phyloP scores from a whole-genome alignment of 192 early-diverging fungal species.

The Coemansia sp. region DNA sequence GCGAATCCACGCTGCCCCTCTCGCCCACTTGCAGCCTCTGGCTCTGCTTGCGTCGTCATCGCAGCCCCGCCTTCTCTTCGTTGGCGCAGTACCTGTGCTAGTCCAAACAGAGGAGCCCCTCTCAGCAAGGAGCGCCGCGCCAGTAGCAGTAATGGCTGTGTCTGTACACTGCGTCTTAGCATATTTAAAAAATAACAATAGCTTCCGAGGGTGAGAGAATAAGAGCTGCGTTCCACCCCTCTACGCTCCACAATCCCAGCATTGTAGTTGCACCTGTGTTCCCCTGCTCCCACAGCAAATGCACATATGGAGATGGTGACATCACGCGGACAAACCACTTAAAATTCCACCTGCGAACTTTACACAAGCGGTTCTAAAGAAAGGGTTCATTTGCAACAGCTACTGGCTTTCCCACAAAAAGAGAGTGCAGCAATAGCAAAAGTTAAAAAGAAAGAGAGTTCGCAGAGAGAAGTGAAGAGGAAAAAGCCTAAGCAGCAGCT shows the following conservation, averaged over 20 bases:
- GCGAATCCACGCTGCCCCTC: slow-evolving; percentile 14
- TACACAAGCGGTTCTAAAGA: not conserved
- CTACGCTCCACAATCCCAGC: not conserved
- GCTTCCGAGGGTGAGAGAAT: not conserved
- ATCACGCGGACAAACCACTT: not conserved
- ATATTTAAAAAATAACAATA: not conserved
- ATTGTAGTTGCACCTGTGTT: not conserved
- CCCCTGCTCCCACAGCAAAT: not conserved
- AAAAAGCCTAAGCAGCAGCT: not conserved
- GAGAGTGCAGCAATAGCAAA: not conserved
- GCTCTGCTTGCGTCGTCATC: not conserved
- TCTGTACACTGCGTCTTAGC: not conserved
- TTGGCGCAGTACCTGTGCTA: not conserved
- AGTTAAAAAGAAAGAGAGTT: not conserved
- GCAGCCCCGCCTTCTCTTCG: not conserved
- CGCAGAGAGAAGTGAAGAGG: not conserved
- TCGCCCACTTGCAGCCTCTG: not conserved
- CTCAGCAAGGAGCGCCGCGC: not conserved
- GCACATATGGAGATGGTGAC: not conserved
- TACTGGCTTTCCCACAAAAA: not conserved
- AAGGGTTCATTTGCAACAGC: not conserved
- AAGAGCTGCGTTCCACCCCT: not conserved
- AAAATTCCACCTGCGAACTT: not conserved
- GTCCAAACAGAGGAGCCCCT: not conserved
- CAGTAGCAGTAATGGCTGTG: not conserved